Evolutionary conservation across 192 early-diverging fungal genomes (phyloP).

Genomic region (Coemansia sp.): DNA sequence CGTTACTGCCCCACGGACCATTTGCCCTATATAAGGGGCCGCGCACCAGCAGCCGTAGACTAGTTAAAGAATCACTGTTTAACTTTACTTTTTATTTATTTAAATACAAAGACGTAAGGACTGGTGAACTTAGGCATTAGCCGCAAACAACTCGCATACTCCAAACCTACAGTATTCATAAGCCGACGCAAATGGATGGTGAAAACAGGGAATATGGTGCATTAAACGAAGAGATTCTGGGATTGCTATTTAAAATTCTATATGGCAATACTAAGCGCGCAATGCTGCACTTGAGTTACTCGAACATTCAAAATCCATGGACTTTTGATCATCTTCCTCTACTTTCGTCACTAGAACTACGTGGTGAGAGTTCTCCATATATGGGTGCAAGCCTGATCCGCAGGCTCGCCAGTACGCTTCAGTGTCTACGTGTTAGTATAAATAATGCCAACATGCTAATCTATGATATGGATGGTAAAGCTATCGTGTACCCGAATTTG

Average conservation of each 20-base stretch:
- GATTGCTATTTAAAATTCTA: background rate
- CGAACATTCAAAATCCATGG: background rate
- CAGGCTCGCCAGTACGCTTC: background rate
- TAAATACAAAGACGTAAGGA: too few species aligned
- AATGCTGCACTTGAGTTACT: background rate
- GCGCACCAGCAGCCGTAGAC: too few species aligned
- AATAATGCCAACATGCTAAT: background rate
- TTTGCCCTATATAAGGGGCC: too few species aligned
- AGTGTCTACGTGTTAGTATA: background rate
- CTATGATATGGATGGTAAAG: background rate
- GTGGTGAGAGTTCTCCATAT: background rate
- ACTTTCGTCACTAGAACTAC: too few species aligned
- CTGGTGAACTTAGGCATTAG: too few species aligned
- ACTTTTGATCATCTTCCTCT: background rate
- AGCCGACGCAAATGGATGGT: background rate
- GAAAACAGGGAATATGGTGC: background rate
- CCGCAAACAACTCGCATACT: too few species aligned
- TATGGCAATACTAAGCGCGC: background rate
- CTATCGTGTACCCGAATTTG: constrained; percentile 4
- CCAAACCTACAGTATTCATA: too few species aligned
- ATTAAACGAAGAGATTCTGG: background rate
- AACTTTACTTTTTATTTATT: too few species aligned
- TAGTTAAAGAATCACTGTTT: too few species aligned
- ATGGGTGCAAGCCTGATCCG: background rate
- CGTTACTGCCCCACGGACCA: too few species aligned